Base-by-base conservation (phyloP, 768 basidiomycete species). In the Rhizopogon vinicolor region DNA sequence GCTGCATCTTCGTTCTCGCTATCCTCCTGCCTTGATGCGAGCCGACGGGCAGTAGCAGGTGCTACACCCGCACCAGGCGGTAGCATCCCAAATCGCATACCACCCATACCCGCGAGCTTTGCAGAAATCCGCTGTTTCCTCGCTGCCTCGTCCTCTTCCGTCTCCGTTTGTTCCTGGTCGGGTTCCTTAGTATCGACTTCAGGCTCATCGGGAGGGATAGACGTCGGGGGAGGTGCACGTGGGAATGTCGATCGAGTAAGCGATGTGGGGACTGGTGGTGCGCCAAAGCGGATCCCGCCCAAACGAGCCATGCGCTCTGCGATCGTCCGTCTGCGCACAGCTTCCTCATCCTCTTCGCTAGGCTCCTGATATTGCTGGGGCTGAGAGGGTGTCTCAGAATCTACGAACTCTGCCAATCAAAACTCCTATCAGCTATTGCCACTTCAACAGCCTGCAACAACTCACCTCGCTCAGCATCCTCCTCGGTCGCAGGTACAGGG, bases 291-390 rank as follows among this genome's bases (percentile, higher is more conserved):
- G 65, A 96, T 86, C 3, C 90, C 91, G 14, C 94, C 92, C 0
- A 97, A 76, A 63, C 85, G 91, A 1, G 93, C 93, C 93, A 97
- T 95, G n/a, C 94, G 81, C 55, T 96, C 93, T 1, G 93, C 92
- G 39, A 97, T 90, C 1, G 89, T 89, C 31, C 77, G 78, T 22
- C 85, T 80, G 46, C 86, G 77, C 2, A 69, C 71, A 22, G 82
- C 78, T 54, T 81, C 81, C 1, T 74, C 74, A 50, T 80, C 77
- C 55, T 76, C 19, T 43, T 35, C 56, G n/a, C 19, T 33, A 49
- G 29, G 57, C 13, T 65, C 66, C 9, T 54, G 33, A 28, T 9
- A 12, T 44, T 8, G 35, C 3, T 40, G 22, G 19, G 42, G 40
- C 44, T 53, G 55, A 13, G 52, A 52, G 13, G 52, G 44, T 19